A percentile compares a stretch with the other conserved stretches of the same genome.
These are phyloP conservation scores for Candida tropicalis DNA, from an alignment of 1,139 yeast species.

Conservation along the genomic window DNA sequence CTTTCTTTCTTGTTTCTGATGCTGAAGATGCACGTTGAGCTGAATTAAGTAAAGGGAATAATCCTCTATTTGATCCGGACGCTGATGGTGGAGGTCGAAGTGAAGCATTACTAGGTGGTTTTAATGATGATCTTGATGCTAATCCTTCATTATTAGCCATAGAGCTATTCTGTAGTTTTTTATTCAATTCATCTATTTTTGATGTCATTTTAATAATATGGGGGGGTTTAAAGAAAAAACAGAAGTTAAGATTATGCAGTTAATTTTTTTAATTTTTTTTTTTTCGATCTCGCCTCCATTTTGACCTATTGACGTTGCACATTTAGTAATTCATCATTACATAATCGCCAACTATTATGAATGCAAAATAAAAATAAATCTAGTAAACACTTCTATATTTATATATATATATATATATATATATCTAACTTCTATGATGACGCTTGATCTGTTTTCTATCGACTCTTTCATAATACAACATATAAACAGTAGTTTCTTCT, in stretches of 20 bases:
- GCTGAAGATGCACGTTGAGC: conserved; percentile 35
- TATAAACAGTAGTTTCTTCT: conserved; percentile 76
- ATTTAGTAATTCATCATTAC: no score
- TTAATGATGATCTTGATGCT: conserved; percentile 8
- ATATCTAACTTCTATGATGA: conserved; percentile 7
- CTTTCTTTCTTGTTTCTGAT: conserved; percentile 47
- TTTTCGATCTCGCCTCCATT: no score
- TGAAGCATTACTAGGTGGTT: conserved; percentile 3
- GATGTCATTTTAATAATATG: conserved; percentile 10
- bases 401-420: neutral
- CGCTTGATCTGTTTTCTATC: conserved; percentile 29
- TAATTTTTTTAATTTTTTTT: neutral
- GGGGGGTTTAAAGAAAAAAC: neutral
- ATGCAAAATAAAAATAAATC: no score
- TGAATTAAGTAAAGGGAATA: conserved; percentile 45
- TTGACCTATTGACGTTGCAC: no score
- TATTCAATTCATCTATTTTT: conserved; percentile 12
- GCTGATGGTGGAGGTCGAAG: conserved; percentile 8
- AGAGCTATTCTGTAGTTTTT: conserved; percentile 8
- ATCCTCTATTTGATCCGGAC: conserved; percentile 11
- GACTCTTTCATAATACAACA: conserved; percentile 75
- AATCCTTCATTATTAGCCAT: conserved; percentile 5
- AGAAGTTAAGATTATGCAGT: neutral
- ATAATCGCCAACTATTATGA: no score
- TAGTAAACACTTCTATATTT: neutral